These are phyloP conservation scores for Gynostemma pentaphyllum DNA, from an alignment of 306 rosid species.

Conservation along the genomic window DNA sequence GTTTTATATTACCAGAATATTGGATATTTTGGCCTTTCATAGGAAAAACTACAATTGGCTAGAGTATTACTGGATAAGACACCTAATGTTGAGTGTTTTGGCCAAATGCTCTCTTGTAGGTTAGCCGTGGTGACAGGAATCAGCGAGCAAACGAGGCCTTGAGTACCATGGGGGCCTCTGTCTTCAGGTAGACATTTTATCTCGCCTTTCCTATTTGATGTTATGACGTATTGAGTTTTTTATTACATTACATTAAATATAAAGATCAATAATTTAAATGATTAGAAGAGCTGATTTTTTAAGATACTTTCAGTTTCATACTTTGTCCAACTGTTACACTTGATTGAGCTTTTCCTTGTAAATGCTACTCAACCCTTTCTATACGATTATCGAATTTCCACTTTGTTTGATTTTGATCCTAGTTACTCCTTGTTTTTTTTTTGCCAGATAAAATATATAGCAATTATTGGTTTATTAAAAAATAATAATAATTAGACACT, in stretches of 20 bases:
- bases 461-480: no score
- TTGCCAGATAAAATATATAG: no score
- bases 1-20: background rate
- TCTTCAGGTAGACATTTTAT: constrained; percentile 58
- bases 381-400: background rate
- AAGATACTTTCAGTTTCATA: background rate
- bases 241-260: background rate
- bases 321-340: background rate
- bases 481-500: no score
- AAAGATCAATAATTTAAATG: background rate
- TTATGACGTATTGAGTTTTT: constrained; percentile 7
- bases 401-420: background rate
- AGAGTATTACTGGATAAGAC: background rate
- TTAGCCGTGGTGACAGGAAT: constrained; percentile 58
- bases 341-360: background rate
- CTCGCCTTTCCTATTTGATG: constrained; percentile 12
- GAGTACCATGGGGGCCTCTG: constrained; percentile 92
- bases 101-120: constrained; percentile 32
- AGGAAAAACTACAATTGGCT: background rate
- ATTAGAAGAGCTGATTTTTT: background rate
- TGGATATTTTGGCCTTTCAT: background rate
- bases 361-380: background rate
- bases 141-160: constrained; percentile 73
- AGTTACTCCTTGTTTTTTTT: background rate
- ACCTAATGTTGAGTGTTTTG: background rate